Base-by-base conservation (phyloP, 2,329 filamentous ascomycete species). In the Chaetomiaceae sp. region DNA sequence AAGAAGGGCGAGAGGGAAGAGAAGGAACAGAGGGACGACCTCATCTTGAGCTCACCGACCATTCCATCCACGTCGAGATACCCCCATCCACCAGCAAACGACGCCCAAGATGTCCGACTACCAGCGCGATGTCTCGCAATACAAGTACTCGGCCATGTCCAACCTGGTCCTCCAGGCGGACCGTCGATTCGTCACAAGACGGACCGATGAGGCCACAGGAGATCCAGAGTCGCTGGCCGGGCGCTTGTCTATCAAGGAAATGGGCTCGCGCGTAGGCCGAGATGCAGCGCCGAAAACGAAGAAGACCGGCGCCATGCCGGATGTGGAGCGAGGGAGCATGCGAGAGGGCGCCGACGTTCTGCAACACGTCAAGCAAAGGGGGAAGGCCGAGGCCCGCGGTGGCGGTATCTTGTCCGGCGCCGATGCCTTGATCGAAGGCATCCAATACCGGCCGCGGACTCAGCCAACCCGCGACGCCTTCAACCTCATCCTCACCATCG, bases 91-190 rank as follows among this genome's bases (percentile, higher is more conserved):
- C 23, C 37, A 16, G 43, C 31, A 33, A 9, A 34, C 50, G 23
- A 57, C 62, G 64, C 65, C 60, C 69, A 78, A 68, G 52, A 91
- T 92, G 88, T 79, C 86, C 70, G 87, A 85, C 69, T 77, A 82
- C 70, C 77, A 85, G 65, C 82, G 81, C 71, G 83, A 93, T 86
- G 87, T 95, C 65, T 91, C 89, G 71, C 91, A 96, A 73, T 96
- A 95, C 81, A 96, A 96, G 73, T 96, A 96, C 82, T 90, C 90
- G 83, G 90, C 89, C 71, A 97, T 99, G 93, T 99, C 93, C 75
- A 99, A 99, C 83, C 86, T 99, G 89, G 93, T 99, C 68, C 89
- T 99, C 82, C 93, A 99, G 87, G 91, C 90, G 75, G 93, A 99
- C 77, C 86, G 91, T 74, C 86, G 93, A 63, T 97, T 99, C 68